Conservation (phyloP, 306 rosid genomes). For the Hippophae rhamnoides region DNA sequence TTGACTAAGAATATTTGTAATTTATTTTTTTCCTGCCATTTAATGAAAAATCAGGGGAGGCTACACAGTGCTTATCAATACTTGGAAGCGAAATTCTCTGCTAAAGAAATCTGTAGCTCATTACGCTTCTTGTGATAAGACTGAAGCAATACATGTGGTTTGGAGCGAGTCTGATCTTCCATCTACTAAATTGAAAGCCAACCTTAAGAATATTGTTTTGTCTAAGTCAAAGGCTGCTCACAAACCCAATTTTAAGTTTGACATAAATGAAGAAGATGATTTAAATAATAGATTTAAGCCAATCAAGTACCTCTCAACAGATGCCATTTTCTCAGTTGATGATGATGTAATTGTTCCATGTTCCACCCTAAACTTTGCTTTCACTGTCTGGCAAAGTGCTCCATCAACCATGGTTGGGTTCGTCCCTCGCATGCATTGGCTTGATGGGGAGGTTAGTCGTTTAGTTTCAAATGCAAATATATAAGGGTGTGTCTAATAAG, state of each 20-base stretch:
- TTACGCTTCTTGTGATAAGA: slow-evolving; percentile 35
- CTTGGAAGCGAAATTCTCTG: slow-evolving; percentile 43
- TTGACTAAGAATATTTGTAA: background rate
- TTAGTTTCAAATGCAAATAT: background rate
- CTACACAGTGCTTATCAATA: slow-evolving; percentile 45
- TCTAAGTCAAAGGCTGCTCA: slow-evolving; percentile 21
- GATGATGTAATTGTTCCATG: slow-evolving; percentile 52
- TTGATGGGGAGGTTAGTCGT: slow-evolving; percentile 37
- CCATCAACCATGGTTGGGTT: slow-evolving; percentile 50
- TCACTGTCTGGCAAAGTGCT: slow-evolving; percentile 47
- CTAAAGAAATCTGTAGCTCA: slow-evolving; percentile 38
- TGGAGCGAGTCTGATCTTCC: slow-evolving; percentile 40
- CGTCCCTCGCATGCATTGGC: slow-evolving; percentile 55
- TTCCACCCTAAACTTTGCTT: slow-evolving; percentile 39
- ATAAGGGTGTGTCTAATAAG: background rate
- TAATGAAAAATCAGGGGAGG: slow-evolving; percentile 30
- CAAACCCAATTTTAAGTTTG: slow-evolving; percentile 30
- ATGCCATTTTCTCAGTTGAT: slow-evolving; percentile 47
- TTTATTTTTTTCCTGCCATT: slow-evolving; percentile 3
- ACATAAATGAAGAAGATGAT: slow-evolving; percentile 22
- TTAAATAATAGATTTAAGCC: slow-evolving; percentile 36
- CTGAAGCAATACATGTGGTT: slow-evolving; percentile 30
- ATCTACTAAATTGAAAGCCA: slow-evolving; percentile 23
- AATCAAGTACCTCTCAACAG: slow-evolving; percentile 21
- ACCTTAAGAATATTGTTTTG: slow-evolving; percentile 29